Percentiles rank a stretch among this genome's conserved stretches.
Conservation (phyloP, 1,284 basidiomycete genomes). For the Porodaedalea pini region DNA sequence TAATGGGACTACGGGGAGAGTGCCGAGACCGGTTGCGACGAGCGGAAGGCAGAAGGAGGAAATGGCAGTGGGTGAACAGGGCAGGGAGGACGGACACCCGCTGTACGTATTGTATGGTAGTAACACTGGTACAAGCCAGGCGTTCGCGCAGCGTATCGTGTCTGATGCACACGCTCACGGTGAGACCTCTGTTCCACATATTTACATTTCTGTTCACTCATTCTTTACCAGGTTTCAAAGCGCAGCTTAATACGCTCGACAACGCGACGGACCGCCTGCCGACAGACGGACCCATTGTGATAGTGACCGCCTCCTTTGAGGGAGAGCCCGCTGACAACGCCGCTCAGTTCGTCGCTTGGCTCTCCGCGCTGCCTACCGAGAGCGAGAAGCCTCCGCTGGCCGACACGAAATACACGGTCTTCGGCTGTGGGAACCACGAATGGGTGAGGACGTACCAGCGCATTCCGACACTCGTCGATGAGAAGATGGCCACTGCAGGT, state of each 20-base stretch:
- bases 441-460: constrained; percentile 51
- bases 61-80: background rate
- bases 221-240: constrained; percentile 36
- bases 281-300: constrained; percentile 45
- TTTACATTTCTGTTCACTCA: background rate
- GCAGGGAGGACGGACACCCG: constrained; percentile 22
- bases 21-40: constrained; percentile 3
- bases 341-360: constrained; percentile 43
- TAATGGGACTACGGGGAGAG: background rate
- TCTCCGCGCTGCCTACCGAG: constrained; percentile 29
- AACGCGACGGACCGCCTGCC: constrained; percentile 39
- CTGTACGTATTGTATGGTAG: constrained; percentile 46
- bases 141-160: constrained; percentile 46
- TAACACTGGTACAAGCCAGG: constrained; percentile 50
- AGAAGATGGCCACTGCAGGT: constrained; percentile 37
- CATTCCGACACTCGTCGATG: constrained; percentile 46
- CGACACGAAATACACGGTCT: constrained; percentile 44
- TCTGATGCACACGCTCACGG: constrained; percentile 39
- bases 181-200: constrained; percentile 21
- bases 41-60: background rate
- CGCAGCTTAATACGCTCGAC: constrained; percentile 43
- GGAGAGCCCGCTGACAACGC: constrained; percentile 52
- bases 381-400: constrained; percentile 31
- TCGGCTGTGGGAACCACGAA: constrained; percentile 53
- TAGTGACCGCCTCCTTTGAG: constrained; percentile 52